phyloP scores from a whole-genome alignment of 176 grass and related monocot genomes.

The Zizania latifolia region DNA sequence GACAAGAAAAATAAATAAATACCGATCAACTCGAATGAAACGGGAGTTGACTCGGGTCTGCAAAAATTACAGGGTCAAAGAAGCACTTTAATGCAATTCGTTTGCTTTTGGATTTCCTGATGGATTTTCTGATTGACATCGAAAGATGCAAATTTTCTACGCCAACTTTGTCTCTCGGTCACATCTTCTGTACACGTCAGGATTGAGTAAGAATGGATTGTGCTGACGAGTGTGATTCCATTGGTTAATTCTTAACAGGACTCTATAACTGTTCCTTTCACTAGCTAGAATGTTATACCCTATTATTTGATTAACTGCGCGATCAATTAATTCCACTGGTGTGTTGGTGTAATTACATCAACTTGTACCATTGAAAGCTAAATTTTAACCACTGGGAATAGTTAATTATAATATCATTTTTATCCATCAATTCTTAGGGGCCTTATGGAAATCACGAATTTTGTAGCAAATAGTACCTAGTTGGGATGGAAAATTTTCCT shows the following conservation, averaged over 20 bases:
- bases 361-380: not conserved
- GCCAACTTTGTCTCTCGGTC: not conserved
- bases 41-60: slow-evolving; percentile 1
- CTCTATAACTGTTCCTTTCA: not conserved
- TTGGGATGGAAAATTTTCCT: not conserved
- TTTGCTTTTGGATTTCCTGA: slow-evolving; percentile 19
- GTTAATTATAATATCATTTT: not conserved
- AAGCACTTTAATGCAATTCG: not conserved
- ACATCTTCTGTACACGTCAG: not conserved
- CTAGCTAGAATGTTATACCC: not conserved
- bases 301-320: not conserved
- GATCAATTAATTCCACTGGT: not conserved
- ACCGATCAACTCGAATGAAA: slow-evolving; percentile 20
- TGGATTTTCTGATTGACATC: slow-evolving; percentile 12
- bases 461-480: not conserved
- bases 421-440: not conserved
- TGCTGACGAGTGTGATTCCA: slow-evolving; percentile 28
- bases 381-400: not conserved
- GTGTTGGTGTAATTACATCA: not conserved
- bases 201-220: not conserved
- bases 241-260: not conserved
- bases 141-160: slow-evolving; percentile 23
- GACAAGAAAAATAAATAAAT: not conserved
- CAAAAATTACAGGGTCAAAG: slow-evolving; percentile 5
- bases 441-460: not conserved